These are phyloP conservation scores for Ophiostoma sp. DNA, from an alignment of 2,329 filamentous ascomycete genomes.

Conservation along the genomic window DNA sequence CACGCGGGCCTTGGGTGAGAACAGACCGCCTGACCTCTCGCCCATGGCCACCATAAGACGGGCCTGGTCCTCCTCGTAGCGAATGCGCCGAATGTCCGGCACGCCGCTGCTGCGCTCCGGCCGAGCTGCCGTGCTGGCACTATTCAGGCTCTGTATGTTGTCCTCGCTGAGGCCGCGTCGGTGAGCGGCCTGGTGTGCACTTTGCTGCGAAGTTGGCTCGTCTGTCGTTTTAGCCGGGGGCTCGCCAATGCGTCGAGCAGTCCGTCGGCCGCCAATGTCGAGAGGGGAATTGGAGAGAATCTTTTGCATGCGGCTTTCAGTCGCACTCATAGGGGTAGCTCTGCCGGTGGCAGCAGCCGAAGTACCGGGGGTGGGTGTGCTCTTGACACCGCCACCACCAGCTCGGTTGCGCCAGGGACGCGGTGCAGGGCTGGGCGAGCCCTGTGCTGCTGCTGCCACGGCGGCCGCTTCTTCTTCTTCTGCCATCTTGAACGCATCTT, in stretches of 20 bases:
- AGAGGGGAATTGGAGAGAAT: conserved; percentile 28
- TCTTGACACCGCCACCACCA: conserved; percentile 26
- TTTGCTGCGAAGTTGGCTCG: neutral
- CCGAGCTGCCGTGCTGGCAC: neutral
- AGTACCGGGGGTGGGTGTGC: conserved; percentile 24
- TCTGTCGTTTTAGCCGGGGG: neutral
- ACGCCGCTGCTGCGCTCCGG: conserved; percentile 12
- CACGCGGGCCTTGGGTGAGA: conserved; percentile 33
- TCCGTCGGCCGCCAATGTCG: conserved; percentile 27
- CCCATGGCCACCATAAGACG: conserved; percentile 28
- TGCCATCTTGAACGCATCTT: conserved; percentile 40
- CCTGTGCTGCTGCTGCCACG: conserved; percentile 28
- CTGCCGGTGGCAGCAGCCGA: neutral
- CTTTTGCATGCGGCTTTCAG: conserved; percentile 27
- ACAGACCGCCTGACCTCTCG: conserved; percentile 32
- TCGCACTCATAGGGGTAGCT: conserved; percentile 16
- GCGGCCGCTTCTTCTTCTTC: conserved; percentile 33
- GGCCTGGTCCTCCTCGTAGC: conserved; percentile 30
- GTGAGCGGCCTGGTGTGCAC: neutral
- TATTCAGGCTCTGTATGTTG: neutral
- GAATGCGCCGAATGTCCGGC: conserved; percentile 29
- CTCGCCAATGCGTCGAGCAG: conserved; percentile 25
- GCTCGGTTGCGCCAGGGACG: conserved; percentile 38
- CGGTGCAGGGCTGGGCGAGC: conserved; percentile 49
- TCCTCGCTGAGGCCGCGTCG: conserved; percentile 18